Evolutionary conservation across 495 filamentous ascomycete species (phyloP).

Genomic region (Cladorrhinum samala): DNA sequence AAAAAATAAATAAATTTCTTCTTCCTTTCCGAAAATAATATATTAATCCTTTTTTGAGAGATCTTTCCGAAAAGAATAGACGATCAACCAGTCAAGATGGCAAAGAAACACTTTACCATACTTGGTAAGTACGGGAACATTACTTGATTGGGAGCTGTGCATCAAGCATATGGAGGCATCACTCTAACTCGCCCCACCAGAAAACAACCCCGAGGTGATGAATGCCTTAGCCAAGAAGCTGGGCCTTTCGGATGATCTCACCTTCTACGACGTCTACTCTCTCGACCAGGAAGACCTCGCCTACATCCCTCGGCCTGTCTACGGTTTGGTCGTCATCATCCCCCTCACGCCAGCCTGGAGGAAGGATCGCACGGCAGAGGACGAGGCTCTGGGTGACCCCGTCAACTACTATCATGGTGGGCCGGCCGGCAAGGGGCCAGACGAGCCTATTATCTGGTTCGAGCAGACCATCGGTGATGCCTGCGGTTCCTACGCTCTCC

Average conservation of each 20-base stretch:
- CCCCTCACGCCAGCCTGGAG: constrained; percentile 60
- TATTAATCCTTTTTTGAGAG: too few species aligned
- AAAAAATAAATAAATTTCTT: too few species aligned
- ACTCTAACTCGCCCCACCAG: constrained; percentile 12
- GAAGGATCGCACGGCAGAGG: constrained; percentile 51
- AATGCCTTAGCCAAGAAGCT: constrained; percentile 63
- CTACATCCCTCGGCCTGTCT: constrained; percentile 65
- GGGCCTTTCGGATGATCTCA: constrained; percentile 57
- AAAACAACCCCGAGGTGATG: constrained; percentile 71
- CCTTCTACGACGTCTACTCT: constrained; percentile 76
- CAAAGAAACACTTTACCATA: constrained; percentile 10
- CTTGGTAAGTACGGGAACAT: too few species aligned
- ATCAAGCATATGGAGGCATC: too few species aligned
- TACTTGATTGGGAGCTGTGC: too few species aligned
- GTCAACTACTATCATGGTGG: constrained; percentile 6
- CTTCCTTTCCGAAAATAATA: too few species aligned
- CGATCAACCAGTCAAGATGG: neutral
- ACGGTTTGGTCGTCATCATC: constrained; percentile 73
- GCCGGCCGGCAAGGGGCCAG: constrained; percentile 20
- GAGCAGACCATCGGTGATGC: constrained; percentile 85
- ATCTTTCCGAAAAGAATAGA: neutral
- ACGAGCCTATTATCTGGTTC: constrained; percentile 66
- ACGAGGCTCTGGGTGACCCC: constrained; percentile 31
- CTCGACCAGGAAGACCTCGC: constrained; percentile 65
- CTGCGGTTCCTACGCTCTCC: constrained; percentile 76